Conservation (phyloP, 305 asterid species). For the Fraxinus ornus region DNA sequence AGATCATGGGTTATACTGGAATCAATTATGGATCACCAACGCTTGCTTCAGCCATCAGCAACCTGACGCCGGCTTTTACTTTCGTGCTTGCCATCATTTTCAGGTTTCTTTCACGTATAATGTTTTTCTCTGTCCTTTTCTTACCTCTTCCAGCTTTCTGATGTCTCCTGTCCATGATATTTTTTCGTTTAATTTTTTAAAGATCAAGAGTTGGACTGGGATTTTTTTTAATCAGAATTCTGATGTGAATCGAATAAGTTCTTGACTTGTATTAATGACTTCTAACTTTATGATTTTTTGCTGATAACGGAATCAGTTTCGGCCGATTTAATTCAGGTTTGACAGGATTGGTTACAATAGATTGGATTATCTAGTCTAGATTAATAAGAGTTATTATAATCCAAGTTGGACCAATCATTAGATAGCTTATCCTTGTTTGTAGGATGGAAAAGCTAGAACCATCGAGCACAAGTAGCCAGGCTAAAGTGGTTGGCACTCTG, state of each 20-base stretch:
- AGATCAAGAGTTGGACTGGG: not conserved
- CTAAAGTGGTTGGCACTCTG: constrained; percentile 69
- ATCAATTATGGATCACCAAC: constrained; percentile 82
- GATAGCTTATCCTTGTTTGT: constrained; percentile 6
- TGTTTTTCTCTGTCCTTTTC: not conserved
- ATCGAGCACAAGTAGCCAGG: constrained; percentile 58
- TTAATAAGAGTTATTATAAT: not conserved
- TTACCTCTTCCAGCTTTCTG: not conserved
- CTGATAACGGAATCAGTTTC: not conserved
- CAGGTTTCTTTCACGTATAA: constrained; percentile 43
- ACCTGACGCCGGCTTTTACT: constrained; percentile 87
- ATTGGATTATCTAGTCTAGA: not conserved
- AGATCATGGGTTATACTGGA: constrained; percentile 74
- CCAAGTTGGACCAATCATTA: not conserved
- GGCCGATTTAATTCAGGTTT: not conserved
- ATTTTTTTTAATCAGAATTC: not conserved
- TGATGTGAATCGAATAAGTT: not conserved
- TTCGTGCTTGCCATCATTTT: constrained; percentile 75
- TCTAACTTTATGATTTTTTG: not conserved
- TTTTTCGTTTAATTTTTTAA: not conserved
- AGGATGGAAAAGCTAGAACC: constrained; percentile 80
- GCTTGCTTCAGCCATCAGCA: constrained; percentile 92
- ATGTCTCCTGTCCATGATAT: not conserved
- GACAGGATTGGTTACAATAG: not conserved
- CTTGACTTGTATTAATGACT: not conserved